A percentile compares a stretch with the other conserved stretches of the same genome.
These are phyloP conservation scores for Mortierella claussenii DNA, from an alignment of 192 early-diverging fungal species.

Conservation along the genomic window DNA sequence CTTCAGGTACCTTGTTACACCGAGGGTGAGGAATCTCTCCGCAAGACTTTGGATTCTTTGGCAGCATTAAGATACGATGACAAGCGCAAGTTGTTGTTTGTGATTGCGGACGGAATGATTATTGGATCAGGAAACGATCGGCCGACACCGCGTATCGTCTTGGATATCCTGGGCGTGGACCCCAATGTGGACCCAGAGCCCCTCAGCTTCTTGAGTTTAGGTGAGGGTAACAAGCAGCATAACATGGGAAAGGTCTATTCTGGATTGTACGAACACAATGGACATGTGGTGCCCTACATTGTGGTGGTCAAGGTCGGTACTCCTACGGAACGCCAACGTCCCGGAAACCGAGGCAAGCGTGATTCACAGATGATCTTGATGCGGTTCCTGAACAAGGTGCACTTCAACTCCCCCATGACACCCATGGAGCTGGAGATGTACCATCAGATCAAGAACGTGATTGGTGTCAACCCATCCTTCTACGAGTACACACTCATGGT, in stretches of 20 bases:
- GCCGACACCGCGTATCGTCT: conserved; percentile 95
- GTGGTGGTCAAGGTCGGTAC: conserved; percentile 97
- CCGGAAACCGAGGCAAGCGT: conserved; percentile 98
- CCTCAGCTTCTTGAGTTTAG: conserved; percentile 87
- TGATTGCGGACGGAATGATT: conserved; percentile 97
- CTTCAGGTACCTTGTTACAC: conserved; percentile 98
- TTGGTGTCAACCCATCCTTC: conserved; percentile 95
- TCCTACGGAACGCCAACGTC: conserved; percentile 83
- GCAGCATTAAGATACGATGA: conserved; percentile 93
- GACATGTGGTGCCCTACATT: conserved; percentile 94
- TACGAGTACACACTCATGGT: conserved; percentile 99
- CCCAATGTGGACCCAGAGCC: conserved; percentile 86
- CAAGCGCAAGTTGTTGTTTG: conserved; percentile 96
- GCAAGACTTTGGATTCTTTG: conserved; percentile 94
- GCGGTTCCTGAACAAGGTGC: conserved; percentile 97
- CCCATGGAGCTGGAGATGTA: conserved; percentile 97
- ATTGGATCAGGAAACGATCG: conserved; percentile 96
- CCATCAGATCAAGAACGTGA: conserved; percentile 99
- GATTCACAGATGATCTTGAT: conserved; percentile 99
- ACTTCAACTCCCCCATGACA: conserved; percentile 93
- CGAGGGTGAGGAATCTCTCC: conserved; percentile 94
- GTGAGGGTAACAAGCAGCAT: conserved; percentile 92
- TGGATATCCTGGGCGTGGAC: conserved; percentile 96
- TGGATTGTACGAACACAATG: conserved; percentile 92
- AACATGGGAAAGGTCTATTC: conserved; percentile 98